Conservation (phyloP, 202 grass and related monocot genomes). For the Musa balbisiana region DNA sequence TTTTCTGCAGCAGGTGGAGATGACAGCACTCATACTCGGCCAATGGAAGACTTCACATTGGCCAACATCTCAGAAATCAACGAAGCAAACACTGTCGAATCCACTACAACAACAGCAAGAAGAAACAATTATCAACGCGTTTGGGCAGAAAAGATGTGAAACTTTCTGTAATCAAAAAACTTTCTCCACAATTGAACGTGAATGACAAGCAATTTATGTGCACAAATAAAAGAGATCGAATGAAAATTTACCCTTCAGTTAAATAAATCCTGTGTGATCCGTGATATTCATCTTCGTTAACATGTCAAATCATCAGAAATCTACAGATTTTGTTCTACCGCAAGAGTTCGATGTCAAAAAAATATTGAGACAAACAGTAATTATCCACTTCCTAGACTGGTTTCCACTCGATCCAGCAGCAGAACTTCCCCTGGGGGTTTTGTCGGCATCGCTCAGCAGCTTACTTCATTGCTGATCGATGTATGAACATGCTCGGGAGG, state of each 20-base stretch:
- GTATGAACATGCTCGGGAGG: neutral
- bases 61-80: too few species aligned
- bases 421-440: neutral
- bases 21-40: too few species aligned
- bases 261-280: neutral
- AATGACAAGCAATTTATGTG: neutral
- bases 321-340: neutral
- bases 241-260: neutral
- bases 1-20: too few species aligned
- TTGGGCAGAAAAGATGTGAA: too few species aligned
- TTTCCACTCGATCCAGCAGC: neutral
- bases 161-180: too few species aligned
- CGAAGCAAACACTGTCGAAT: too few species aligned
- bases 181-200: too few species aligned
- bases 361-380: neutral
- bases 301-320: neutral
- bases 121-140: too few species aligned
- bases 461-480: neutral
- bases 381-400: neutral
- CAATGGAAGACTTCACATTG: too few species aligned
- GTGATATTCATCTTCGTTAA: neutral
- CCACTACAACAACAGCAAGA: too few species aligned
- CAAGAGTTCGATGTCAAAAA: neutral
- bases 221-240: constrained; percentile 1
- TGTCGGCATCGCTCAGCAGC: neutral